phyloP scores from a whole-genome alignment of 805 yeast species.

The Wickerhamomyces mucosus region DNA sequence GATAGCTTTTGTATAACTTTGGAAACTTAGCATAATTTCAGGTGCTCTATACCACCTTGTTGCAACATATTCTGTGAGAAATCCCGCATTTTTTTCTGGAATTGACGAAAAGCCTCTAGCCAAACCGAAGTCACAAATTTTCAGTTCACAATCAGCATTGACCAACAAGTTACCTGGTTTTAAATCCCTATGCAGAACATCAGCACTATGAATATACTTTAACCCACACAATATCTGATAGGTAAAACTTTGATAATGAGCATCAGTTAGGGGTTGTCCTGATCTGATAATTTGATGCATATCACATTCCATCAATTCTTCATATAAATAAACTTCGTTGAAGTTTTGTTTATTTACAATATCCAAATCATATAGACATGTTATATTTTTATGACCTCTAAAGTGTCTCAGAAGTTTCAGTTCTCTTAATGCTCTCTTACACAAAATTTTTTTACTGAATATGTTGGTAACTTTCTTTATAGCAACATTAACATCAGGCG shows the following conservation, averaged over 20 bases:
- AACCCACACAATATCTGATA: slow-evolving; percentile 90
- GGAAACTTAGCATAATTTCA: slow-evolving; percentile 90
- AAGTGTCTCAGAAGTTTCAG: slow-evolving; percentile 84
- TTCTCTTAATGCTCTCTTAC: slow-evolving; percentile 89
- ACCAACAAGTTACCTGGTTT: slow-evolving; percentile 91
- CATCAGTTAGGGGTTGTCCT: slow-evolving; percentile 88
- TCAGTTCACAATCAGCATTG: slow-evolving; percentile 93
- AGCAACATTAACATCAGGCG: slow-evolving; percentile 77
- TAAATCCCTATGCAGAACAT: slow-evolving; percentile 86
- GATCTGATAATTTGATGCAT: slow-evolving; percentile 95
- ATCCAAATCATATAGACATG: slow-evolving; percentile 91
- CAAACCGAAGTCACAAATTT: slow-evolving; percentile 93
- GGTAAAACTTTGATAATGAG: slow-evolving; percentile 87
- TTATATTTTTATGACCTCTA: slow-evolving; percentile 93
- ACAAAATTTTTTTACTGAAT: slow-evolving; percentile 80
- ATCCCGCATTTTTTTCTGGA: slow-evolving; percentile 84
- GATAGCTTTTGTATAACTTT: slow-evolving; percentile 91
- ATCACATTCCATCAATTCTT: slow-evolving; percentile 97
- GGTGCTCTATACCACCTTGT: slow-evolving; percentile 99
- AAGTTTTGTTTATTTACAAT: slow-evolving; percentile 64
- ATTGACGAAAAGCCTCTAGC: slow-evolving; percentile 85
- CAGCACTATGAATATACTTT: slow-evolving; percentile 83
- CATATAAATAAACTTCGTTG: slow-evolving; percentile 88
- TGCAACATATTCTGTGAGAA: slow-evolving; percentile 94
- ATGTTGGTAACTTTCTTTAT: slow-evolving; percentile 94